Evolutionary conservation across 2,329 filamentous ascomycete species (phyloP).

Genomic region (Exophiala alcalophila): DNA sequence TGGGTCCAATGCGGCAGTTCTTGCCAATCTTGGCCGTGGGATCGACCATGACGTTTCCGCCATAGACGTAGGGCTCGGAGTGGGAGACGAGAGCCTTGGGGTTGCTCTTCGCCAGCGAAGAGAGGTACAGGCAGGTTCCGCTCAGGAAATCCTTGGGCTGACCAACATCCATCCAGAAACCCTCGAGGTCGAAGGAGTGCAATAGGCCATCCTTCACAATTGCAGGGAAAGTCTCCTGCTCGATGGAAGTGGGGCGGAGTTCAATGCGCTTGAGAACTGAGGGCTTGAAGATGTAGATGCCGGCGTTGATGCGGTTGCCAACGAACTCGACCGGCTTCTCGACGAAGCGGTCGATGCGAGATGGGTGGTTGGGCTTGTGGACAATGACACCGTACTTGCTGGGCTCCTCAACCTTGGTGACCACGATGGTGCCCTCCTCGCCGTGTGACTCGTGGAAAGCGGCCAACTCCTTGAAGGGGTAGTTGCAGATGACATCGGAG

Average conservation of each 20-base stretch:
- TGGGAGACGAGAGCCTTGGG: constrained; percentile 76
- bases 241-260: constrained; percentile 92
- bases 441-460: constrained; percentile 92
- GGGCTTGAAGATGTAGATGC: constrained; percentile 96
- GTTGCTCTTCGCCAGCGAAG: constrained; percentile 83
- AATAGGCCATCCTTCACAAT: constrained; percentile 86
- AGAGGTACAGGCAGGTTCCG: constrained; percentile 93
- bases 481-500: constrained; percentile 97
- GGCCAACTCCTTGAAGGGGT: constrained; percentile 85
- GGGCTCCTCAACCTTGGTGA: constrained; percentile 98
- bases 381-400: constrained; percentile 99
- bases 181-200: constrained; percentile 93
- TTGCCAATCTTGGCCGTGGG: constrained; percentile 93
- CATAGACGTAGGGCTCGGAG: constrained; percentile 76
- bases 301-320: constrained; percentile 97
- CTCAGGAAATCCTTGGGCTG: constrained; percentile 98
- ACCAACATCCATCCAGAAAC: constrained; percentile 99
- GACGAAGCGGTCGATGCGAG: constrained; percentile 95
- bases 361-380: constrained; percentile 87
- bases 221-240: constrained; percentile 97
- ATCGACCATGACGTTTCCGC: constrained; percentile 94
- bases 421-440: constrained; percentile 93
- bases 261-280: constrained; percentile 88
- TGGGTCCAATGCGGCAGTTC: constrained; percentile 96
- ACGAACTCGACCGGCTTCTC: constrained; percentile 99